These are phyloP conservation scores for Capsicum rhomboideum DNA, from an alignment of 257 asterid species.

Conservation along the genomic window DNA sequence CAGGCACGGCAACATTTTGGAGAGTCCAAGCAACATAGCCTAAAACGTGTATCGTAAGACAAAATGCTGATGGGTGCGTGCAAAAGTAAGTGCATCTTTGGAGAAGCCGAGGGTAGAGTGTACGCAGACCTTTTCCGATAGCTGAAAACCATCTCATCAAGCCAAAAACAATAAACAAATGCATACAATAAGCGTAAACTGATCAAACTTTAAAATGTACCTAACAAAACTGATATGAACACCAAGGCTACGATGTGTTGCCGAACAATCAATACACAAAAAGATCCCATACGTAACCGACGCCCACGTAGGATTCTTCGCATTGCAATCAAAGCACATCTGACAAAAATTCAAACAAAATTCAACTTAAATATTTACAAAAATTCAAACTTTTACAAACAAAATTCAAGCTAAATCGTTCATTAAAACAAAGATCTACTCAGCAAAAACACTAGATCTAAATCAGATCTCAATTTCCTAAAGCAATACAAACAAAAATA, in stretches of 20 bases:
- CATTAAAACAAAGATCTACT: background rate
- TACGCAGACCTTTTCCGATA: too few relatives aligned
- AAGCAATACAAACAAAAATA: background rate
- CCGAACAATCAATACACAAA: constrained; percentile 93
- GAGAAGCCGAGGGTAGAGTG: too few relatives aligned
- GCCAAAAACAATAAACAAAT: background rate
- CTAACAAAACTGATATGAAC: constrained; percentile 96
- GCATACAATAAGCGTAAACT: too few relatives aligned
- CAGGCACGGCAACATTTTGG: too few relatives aligned
- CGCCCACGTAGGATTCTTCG: constrained; percentile 98
- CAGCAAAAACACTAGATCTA: constrained; percentile 6
- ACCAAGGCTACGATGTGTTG: constrained; percentile 88
- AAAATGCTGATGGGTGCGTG: too few relatives aligned
- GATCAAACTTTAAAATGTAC: constrained; percentile 20
- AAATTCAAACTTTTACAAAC: background rate
- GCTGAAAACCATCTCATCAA: background rate
- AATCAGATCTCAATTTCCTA: constrained; percentile 48
- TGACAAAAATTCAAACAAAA: constrained; percentile 1
- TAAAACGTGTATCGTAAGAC: too few relatives aligned
- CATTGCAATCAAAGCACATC: constrained; percentile 99
- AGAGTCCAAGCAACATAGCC: too few relatives aligned
- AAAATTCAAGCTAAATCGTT: background rate
- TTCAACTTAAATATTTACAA: background rate
- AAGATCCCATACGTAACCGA: constrained; percentile 95
- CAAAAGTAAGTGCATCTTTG: too few relatives aligned